Conservation (phyloP, 768 basidiomycete genomes). For the Asterophora parasitica region DNA sequence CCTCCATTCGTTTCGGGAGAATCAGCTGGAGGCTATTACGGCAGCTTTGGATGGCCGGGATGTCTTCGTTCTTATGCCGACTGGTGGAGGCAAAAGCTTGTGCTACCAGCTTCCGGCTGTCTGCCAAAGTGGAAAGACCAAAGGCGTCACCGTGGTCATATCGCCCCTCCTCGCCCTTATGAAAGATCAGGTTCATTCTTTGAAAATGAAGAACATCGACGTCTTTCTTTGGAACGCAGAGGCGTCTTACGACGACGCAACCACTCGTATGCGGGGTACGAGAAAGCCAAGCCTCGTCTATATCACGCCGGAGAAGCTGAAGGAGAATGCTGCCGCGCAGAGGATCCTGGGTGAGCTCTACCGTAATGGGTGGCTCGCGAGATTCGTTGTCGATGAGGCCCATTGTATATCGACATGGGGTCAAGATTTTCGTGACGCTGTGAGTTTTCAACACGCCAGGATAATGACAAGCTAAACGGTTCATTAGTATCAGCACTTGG, state of each 20-base stretch:
- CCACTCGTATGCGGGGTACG: constrained; percentile 38
- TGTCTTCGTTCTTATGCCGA: constrained; percentile 95
- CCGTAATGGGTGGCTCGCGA: constrained; percentile 52
- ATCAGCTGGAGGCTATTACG: constrained; percentile 85
- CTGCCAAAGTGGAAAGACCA: constrained; percentile 62
- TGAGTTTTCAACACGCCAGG: constrained; percentile 29
- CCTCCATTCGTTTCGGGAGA: constrained; percentile 64
- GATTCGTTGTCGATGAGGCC: constrained; percentile 96
- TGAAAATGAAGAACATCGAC: constrained; percentile 60
- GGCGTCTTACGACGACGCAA: constrained; percentile 34
- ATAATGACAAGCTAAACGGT: not conserved
- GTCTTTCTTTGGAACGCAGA: constrained; percentile 68
- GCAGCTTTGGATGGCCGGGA: constrained; percentile 77
- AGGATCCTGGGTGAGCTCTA: constrained; percentile 57
- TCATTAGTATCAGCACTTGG: constrained; percentile 62
- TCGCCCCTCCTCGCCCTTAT: constrained; percentile 88
- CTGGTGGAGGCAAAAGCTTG: constrained; percentile 88
- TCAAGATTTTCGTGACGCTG: constrained; percentile 83
- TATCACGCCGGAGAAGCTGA: constrained; percentile 87
- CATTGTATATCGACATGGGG: constrained; percentile 96
- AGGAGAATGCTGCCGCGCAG: constrained; percentile 53
- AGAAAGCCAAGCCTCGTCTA: constrained; percentile 71
- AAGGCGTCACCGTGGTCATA: constrained; percentile 85
- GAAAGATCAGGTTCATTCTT: constrained; percentile 75
- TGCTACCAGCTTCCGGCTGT: constrained; percentile 91